These are phyloP conservation scores for Chlorella sp. DNA, from an alignment of 139 green algal species.

Conservation along the genomic window DNA sequence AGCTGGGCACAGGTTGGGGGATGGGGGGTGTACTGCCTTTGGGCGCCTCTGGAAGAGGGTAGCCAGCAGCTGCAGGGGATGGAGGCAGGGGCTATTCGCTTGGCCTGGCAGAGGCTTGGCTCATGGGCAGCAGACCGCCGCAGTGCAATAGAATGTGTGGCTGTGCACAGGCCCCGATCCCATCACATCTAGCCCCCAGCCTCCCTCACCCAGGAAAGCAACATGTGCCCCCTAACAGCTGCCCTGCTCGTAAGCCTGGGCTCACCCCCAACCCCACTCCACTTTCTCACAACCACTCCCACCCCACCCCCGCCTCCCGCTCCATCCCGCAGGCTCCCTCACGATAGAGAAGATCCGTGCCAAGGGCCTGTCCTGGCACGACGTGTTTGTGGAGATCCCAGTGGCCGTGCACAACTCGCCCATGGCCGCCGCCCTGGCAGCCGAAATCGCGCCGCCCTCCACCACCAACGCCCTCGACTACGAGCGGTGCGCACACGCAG, in stretches of 20 bases:
- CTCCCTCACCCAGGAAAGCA: too few relatives aligned
- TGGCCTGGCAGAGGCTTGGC: too few relatives aligned
- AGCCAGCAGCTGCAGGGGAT: too few relatives aligned
- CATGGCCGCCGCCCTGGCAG: conserved; percentile 83
- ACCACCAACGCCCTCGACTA: conserved; percentile 50
- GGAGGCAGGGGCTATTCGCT: too few relatives aligned
- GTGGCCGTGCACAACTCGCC: conserved; percentile 81
- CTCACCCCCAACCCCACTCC: neutral
- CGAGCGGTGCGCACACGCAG: conserved; percentile 54
- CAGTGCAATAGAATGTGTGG: neutral
- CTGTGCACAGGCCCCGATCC: neutral
- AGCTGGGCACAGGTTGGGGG: too few relatives aligned
- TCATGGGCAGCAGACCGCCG: too few relatives aligned
- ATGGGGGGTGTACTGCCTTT: too few relatives aligned
- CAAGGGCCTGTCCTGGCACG: conserved; percentile 77
- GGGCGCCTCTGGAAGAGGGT: too few relatives aligned
- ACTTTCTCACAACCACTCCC: neutral
- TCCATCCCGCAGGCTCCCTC: conserved; percentile 27
- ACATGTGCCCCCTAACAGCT: too few relatives aligned
- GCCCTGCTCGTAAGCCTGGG: too few relatives aligned
- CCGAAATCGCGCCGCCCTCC: conserved; percentile 60
- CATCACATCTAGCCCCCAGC: too few relatives aligned
- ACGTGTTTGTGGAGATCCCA: conserved; percentile 97
- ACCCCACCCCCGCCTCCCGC: neutral
- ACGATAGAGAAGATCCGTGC: conserved; percentile 71